Evolutionary conservation across 108 stramenopile genomes (phyloP), one percentile per base, ranked within the genome.

Genomic region (Craspedostauros australis): DNA sequence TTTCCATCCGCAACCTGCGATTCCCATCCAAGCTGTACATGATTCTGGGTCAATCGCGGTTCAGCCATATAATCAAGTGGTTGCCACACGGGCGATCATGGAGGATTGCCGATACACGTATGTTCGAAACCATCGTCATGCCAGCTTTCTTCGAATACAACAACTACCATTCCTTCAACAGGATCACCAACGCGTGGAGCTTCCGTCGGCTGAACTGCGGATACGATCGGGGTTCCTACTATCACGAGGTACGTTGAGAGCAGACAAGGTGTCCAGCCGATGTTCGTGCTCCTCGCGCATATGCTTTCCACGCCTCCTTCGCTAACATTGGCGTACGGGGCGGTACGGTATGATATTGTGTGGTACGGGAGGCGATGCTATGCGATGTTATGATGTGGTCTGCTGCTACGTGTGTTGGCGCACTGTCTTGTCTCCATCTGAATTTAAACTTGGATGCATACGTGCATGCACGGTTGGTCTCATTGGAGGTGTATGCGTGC

Each of bases 111-210:
- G 62, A 73, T 43, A 70, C 73, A 39, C 57, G 75, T 3, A 47
- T 54, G 20, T 80, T 84, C 60, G 79, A 79, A 67, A 62, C 50
- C 12, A 54, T 62, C 14, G 68, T 84, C 15, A 67, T 76, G 62
- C 82, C 82, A 7, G 62, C 60, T 41, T 84, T 74, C 52, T 80
- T 84, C 39, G 66, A 76, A 20, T 73, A 76, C 28, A 67, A 62
- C 21, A 66, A 79, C 21, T 75, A 75, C 37, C 66, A 70, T 28
- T 79, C 73, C 33, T 75, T 79, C 62, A 73, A 71, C 47, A 54
- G 73, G 34, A 60, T 75, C n/a, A 66, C 75, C 26, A 79, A 79
- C 55, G 77, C 73, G 5, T 79, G 77, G 77, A 73, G 70, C 37
- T 79, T 79, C 43, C 77, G 73, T 2, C 70, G 77, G 15, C 64